A percentile compares a stretch with the other conserved stretches of the same genome.
phyloP scores from a whole-genome alignment of 1,139 yeast species.

The Hemisphaericaspora xylofermentans region DNA sequence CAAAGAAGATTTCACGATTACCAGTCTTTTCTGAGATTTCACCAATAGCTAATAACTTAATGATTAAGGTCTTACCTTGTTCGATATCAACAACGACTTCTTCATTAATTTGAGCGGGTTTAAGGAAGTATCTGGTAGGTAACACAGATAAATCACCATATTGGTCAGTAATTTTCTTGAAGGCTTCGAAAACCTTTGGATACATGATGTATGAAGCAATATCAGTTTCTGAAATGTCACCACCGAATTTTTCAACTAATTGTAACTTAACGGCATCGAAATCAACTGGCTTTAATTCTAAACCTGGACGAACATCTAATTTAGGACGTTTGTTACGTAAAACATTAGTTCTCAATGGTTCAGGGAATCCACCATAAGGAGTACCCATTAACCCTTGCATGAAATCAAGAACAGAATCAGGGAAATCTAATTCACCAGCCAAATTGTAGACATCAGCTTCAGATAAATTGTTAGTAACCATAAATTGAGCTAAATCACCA shows the following conservation, averaged over 20 bases:
- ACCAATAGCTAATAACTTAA: constrained; percentile 90
- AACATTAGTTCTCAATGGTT: constrained; percentile 89
- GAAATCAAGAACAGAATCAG: constrained; percentile 95
- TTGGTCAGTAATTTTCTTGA: constrained; percentile 66
- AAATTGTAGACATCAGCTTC: constrained; percentile 83
- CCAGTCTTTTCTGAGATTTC: constrained; percentile 86
- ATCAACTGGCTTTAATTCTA: constrained; percentile 80
- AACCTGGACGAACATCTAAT: constrained; percentile 87
- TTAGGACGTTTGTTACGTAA: constrained; percentile 84
- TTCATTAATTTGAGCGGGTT: constrained; percentile 84
- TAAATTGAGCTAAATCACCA: constrained; percentile 97
- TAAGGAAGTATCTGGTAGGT: constrained; percentile 88
- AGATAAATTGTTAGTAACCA: constrained; percentile 91
- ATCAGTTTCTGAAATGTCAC: constrained; percentile 71
- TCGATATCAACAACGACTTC: constrained; percentile 89
- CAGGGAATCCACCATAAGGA: constrained; percentile 99
- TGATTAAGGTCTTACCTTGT: constrained; percentile 89
- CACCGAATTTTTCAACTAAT: constrained; percentile 61
- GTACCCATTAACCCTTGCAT: constrained; percentile 99
- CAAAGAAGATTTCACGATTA: constrained; percentile 93
- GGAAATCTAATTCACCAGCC: constrained; percentile 93
- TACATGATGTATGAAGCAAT: constrained; percentile 96
- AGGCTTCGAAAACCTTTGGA: constrained; percentile 94
- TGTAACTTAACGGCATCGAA: constrained; percentile 69
- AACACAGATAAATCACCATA: constrained; percentile 92